Evolutionary conservation across 257 asterid species (phyloP).

Genomic region (Eucommia ulmoides): DNA sequence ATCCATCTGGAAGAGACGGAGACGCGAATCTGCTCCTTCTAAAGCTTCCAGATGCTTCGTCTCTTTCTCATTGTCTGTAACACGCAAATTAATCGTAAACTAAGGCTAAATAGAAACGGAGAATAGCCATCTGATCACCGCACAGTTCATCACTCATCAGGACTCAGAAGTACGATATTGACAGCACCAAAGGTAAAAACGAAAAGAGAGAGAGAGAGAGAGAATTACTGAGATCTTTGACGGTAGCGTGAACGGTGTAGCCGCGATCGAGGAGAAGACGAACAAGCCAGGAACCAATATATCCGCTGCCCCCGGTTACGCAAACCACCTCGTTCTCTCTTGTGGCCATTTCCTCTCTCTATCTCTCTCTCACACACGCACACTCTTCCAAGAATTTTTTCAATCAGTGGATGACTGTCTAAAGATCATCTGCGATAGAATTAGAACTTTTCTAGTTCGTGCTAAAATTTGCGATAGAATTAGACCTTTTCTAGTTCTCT

Average conservation of each 20-base stretch:
- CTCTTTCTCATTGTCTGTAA: conserved; percentile 58
- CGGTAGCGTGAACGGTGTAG: conserved; percentile 87
- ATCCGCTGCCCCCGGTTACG: conserved; percentile 88
- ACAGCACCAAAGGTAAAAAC: background rate
- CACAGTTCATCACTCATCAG: too few species aligned
- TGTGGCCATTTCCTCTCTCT: conserved; percentile 20
- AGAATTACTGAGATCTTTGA: conserved; percentile 38
- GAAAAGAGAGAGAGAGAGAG: background rate
- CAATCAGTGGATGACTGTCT: background rate
- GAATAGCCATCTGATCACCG: too few species aligned
- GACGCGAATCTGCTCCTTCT: conserved; percentile 62
- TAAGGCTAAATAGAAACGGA: background rate
- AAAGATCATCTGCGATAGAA: too few species aligned
- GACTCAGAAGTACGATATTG: too few species aligned
- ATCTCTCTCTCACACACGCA: background rate
- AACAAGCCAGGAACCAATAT: conserved; percentile 65
- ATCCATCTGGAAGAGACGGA: conserved; percentile 59
- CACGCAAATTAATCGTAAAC: background rate
- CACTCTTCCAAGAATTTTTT: background rate
- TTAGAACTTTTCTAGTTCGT: too few species aligned
- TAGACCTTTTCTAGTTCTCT: too few species aligned
- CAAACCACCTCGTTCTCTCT: conserved; percentile 46
- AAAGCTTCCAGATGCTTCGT: conserved; percentile 62
- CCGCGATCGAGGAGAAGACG: conserved; percentile 73
- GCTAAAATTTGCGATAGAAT: too few species aligned